Evolutionary conservation across 306 rosid genomes (phyloP).

Genomic region (Rosa persica): DNA sequence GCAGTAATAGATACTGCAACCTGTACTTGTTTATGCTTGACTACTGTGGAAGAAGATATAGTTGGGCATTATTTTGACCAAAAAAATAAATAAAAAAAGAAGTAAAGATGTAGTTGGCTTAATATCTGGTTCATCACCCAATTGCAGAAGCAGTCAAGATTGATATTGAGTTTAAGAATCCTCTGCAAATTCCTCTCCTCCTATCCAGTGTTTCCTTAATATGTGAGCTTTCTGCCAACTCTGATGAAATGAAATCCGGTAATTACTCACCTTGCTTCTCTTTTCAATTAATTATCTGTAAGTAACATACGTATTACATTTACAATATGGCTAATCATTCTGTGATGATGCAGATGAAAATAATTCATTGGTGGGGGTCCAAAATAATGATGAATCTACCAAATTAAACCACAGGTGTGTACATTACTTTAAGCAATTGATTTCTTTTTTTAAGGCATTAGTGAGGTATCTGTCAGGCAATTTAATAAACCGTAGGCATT

Average conservation of each 20-base stretch:
- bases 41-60: not conserved
- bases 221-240: conserved; percentile 61
- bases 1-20: not conserved
- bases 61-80: not conserved
- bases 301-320: not conserved
- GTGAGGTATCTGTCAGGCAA: not conserved
- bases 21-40: not conserved
- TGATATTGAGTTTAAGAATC: conserved; percentile 78
- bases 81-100: not conserved
- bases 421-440: not conserved
- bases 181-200: conserved; percentile 78
- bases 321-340: conserved; percentile 27
- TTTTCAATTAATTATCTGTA: conserved; percentile 18
- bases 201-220: conserved; percentile 69
- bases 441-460: not conserved
- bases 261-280: conserved; percentile 21
- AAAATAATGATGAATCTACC: conserved; percentile 31
- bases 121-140: conserved; percentile 26
- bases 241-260: conserved; percentile 57
- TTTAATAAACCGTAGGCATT: not conserved
- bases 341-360: conserved; percentile 55
- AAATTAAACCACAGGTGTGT: conserved; percentile 43
- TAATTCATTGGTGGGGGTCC: conserved; percentile 32
- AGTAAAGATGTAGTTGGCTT: not conserved
- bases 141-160: conserved; percentile 82